Percentiles rank a stretch among this genome's conserved stretches.
Conservation (phyloP, 163 green algal species). For the Coccomyxa subellipsoidea region DNA sequence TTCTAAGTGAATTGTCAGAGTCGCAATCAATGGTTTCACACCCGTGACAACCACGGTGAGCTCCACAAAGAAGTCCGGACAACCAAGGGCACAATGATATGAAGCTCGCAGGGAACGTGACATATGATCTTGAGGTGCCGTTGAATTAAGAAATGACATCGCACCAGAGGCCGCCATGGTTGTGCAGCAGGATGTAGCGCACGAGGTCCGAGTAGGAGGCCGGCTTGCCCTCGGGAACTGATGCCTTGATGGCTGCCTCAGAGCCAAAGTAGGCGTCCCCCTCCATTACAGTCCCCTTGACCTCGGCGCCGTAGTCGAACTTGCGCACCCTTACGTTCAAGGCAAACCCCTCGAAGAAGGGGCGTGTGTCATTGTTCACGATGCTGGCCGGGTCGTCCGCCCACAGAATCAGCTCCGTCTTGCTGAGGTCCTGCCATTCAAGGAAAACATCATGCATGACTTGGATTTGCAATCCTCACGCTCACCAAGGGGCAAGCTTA, state of each 20-base stretch:
- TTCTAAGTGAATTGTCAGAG: no score
- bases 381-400: conserved; percentile 11
- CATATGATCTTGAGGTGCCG: no score
- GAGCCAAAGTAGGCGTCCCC: conserved; percentile 8
- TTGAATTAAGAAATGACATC: background rate
- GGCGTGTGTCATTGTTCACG: conserved; percentile 1
- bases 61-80: no score
- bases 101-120: no score
- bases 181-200: conserved; percentile 19
- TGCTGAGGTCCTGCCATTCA: conserved; percentile 12
- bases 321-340: conserved; percentile 5
- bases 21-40: no score
- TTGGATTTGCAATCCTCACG: background rate
- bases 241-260: background rate
- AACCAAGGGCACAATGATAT: no score
- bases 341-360: background rate
- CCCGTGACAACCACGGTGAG: no score
- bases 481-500: no score
- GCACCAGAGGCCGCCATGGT: conserved; percentile 17
- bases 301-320: conserved; percentile 9
- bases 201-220: conserved; percentile 16
- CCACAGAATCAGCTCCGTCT: conserved; percentile 17
- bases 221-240: background rate
- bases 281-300: conserved; percentile 4
- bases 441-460: background rate